phyloP scores from a whole-genome alignment of 2,329 filamentous ascomycete genomes.

The Lachnellula suecica region DNA sequence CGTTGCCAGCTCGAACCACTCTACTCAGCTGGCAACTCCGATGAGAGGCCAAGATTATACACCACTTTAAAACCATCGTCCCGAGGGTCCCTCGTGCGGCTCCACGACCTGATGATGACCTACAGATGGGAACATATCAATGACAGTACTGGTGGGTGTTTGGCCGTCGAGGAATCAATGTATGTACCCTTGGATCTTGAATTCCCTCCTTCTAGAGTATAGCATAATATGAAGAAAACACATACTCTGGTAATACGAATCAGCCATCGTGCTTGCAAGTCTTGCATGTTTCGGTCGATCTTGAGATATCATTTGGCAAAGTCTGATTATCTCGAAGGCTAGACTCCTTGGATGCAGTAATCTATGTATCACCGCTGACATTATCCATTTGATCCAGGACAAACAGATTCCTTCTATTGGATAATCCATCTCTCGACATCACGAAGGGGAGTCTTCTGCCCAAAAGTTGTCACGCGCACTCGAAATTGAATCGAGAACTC shows the following conservation, averaged over 20 bases:
- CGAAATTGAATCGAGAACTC: no score
- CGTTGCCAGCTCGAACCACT: conserved; percentile 59
- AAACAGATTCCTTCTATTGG: no score
- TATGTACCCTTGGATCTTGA: conserved; percentile 9
- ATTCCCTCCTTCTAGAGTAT: no score
- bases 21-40: conserved; percentile 69
- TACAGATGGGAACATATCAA: conserved; percentile 58
- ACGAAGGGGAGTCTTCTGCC: no score
- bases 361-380: not conserved
- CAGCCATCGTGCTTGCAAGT: conserved; percentile 41
- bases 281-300: conserved; percentile 44
- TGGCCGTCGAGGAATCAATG: conserved; percentile 2
- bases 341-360: not conserved
- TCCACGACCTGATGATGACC: conserved; percentile 70
- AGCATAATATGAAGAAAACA: conserved; percentile 29
- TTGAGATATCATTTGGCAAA: conserved; percentile 39
- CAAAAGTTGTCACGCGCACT: no score
- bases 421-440: no score
- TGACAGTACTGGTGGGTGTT: not conserved
- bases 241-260: conserved; percentile 51
- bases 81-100: conserved; percentile 65
- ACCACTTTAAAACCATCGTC: conserved; percentile 82
- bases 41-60: conserved; percentile 67
- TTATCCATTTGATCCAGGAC: no score
- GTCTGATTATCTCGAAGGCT: conserved; percentile 7